phyloP scores from a whole-genome alignment of 306 rosid genomes.

The Cucurbita maxima region DNA sequence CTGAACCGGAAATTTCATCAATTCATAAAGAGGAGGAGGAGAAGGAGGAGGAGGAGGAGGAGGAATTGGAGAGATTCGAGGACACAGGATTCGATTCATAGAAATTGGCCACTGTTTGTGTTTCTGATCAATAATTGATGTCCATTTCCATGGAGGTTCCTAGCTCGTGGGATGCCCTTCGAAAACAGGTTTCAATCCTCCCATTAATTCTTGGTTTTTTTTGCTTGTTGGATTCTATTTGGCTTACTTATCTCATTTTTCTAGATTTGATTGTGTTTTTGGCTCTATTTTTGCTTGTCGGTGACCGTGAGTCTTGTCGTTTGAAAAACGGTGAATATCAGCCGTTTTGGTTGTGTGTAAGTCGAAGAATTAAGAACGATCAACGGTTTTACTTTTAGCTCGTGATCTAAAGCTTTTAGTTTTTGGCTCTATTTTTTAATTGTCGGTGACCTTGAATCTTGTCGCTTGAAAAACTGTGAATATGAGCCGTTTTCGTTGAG shows the following conservation, averaged over 20 bases:
- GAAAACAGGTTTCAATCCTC: slow-evolving; percentile 52
- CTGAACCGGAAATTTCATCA: neutral
- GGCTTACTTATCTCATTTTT: neutral
- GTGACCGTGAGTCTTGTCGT: neutral
- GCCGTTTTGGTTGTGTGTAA: neutral
- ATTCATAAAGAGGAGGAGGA: neutral
- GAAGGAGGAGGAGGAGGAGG: neutral
- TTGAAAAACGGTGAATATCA: neutral
- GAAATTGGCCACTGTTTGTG: neutral
- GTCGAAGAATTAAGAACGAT: neutral
- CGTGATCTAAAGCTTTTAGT: neutral
- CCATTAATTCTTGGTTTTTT: neutral
- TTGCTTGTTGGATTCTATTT: slow-evolving; percentile 4
- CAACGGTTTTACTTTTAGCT: neutral
- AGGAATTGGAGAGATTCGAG: neutral
- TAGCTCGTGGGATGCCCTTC: slow-evolving; percentile 94
- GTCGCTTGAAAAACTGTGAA: neutral
- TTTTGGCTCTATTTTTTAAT: neutral
- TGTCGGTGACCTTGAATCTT: neutral
- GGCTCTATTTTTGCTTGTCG: neutral
- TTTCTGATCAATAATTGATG: neutral
- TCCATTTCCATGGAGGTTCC: slow-evolving; percentile 46
- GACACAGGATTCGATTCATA: neutral
- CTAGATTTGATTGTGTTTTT: neutral
- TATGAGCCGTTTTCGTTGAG: neutral